Evolutionary conservation across 2,329 filamentous ascomycete species (phyloP).

Genomic region (Chalaropsis ovoidea): DNA sequence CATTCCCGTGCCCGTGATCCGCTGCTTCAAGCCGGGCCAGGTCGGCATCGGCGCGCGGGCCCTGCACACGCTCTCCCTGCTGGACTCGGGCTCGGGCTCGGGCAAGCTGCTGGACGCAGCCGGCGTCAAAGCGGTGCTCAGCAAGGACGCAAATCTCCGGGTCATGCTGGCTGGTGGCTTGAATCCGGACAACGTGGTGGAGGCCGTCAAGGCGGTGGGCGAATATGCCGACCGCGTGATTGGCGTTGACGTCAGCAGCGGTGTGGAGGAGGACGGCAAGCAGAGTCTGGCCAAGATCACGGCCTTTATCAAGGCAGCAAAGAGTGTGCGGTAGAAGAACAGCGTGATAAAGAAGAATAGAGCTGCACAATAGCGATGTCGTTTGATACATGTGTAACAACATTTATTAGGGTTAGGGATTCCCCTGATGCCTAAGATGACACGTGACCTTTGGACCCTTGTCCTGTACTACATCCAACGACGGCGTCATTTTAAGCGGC

Average conservation of each 20-base stretch:
- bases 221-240: constrained; percentile 51
- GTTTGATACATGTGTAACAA: background rate
- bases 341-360: background rate
- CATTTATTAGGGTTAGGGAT: background rate
- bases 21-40: constrained; percentile 68
- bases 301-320: constrained; percentile 67
- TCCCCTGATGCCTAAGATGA: background rate
- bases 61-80: constrained; percentile 70
- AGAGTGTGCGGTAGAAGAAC: constrained; percentile 42
- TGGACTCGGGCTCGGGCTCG: constrained; percentile 80
- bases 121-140: constrained; percentile 56
- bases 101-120: constrained; percentile 66
- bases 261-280: constrained; percentile 72
- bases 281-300: constrained; percentile 75
- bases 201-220: constrained; percentile 54
- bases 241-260: constrained; percentile 87
- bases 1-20: constrained; percentile 88
- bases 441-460: constrained; percentile 8
- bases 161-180: constrained; percentile 80
- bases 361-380: background rate
- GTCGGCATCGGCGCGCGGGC: constrained; percentile 62
- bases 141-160: constrained; percentile 57
- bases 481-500: background rate
- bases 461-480: constrained; percentile 7
- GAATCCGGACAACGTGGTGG: constrained; percentile 64